Conservation (phyloP, 2,329 filamentous ascomycete species). For the Ilyonectria destructans region DNA sequence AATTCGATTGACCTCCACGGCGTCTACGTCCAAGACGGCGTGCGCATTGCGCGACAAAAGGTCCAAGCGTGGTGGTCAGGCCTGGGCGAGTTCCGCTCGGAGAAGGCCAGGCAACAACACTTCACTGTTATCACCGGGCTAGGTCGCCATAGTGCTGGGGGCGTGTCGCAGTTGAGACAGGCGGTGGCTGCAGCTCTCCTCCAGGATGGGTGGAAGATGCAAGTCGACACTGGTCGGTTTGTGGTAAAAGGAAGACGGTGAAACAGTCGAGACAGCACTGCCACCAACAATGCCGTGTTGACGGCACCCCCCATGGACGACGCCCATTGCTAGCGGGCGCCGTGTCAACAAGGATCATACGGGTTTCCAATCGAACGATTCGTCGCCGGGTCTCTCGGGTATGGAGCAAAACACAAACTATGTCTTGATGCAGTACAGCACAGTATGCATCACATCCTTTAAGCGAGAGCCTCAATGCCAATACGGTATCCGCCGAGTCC, state of each 20-base stretch:
- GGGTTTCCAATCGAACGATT: too few relatives aligned
- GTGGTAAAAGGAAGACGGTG: constrained; percentile 75
- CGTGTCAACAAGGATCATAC: background rate
- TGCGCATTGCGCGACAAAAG: constrained; percentile 80
- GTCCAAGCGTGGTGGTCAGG: constrained; percentile 84
- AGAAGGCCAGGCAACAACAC: constrained; percentile 64
- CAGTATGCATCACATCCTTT: too few relatives aligned
- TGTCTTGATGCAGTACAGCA: too few relatives aligned
- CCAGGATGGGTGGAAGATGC: constrained; percentile 87
- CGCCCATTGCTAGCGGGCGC: background rate
- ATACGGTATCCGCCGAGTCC: too few relatives aligned
- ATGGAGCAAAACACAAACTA: too few relatives aligned
- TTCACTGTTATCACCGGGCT: constrained; percentile 87
- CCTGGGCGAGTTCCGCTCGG: constrained; percentile 76
- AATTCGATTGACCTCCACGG: constrained; percentile 85
- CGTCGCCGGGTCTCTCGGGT: too few relatives aligned
- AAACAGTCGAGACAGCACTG: constrained; percentile 3
- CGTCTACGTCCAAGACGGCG: constrained; percentile 84
- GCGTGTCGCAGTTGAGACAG: constrained; percentile 82
- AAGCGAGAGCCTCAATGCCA: too few relatives aligned
- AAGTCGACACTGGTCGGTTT: constrained; percentile 80
- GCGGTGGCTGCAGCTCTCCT: constrained; percentile 84
- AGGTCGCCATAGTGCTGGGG: constrained; percentile 84
- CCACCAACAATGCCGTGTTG: background rate
- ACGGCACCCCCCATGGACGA: too few relatives aligned